Conservation (phyloP, 768 basidiomycete species). For the Rhodotorula sphaerocarpa region DNA sequence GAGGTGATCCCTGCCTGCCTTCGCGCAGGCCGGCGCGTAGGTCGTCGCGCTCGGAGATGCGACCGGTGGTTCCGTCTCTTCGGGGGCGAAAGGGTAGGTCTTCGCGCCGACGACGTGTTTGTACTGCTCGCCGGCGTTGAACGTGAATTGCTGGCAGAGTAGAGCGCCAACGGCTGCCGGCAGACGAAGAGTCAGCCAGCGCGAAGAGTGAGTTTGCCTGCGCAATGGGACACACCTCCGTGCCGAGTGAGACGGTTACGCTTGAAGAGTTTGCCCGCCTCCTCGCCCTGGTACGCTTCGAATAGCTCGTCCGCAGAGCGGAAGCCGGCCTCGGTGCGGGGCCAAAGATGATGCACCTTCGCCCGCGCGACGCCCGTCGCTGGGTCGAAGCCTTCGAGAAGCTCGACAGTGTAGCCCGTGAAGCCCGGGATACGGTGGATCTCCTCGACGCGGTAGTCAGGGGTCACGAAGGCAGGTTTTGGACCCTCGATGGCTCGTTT, state of each 20-base stretch:
- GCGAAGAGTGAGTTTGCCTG: too few relatives aligned
- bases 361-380: not conserved
- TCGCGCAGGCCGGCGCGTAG: conserved; percentile 18
- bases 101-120: conserved; percentile 39
- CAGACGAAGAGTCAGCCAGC: too few relatives aligned
- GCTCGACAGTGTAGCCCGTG: conserved; percentile 2
- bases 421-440: not conserved
- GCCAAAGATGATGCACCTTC: conserved; percentile 26
- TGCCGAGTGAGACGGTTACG: conserved; percentile 15
- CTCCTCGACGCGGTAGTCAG: not conserved
- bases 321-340: not conserved
- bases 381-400: not conserved
- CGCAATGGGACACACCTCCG: not conserved
- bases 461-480: too few relatives aligned
- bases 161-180: not conserved
- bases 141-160: conserved; percentile 27
- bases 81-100: conserved; percentile 36
- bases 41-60: not conserved
- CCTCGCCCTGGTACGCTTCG: conserved; percentile 16
- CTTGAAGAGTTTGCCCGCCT: conserved; percentile 15
- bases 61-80: not conserved
- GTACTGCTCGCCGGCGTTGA: conserved; percentile 24
- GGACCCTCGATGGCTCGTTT: too few relatives aligned
- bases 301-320: conserved; percentile 14
- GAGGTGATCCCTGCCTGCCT: conserved; percentile 13